phyloP scores from a whole-genome alignment of 768 basidiomycete species.

The Rhizopogon vesiculosus region DNA sequence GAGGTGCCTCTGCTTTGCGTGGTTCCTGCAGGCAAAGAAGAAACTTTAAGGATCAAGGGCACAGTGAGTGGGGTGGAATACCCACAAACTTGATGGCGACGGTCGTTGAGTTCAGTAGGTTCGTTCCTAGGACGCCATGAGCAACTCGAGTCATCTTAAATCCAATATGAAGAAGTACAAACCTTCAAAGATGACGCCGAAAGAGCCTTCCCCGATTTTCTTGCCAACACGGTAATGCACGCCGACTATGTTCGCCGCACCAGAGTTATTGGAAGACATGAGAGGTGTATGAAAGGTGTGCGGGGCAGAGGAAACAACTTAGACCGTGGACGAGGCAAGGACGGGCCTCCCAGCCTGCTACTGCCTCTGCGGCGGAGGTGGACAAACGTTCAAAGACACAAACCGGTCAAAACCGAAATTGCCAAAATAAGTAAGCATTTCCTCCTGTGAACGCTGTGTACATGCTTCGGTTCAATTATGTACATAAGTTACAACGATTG shows the following conservation, averaged over 20 bases:
- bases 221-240: constrained; percentile 97
- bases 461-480: not conserved
- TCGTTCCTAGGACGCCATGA: constrained; percentile 64
- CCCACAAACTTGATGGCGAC: constrained; percentile 99
- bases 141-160: not conserved
- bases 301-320: constrained; percentile 9
- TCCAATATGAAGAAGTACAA: constrained; percentile 2
- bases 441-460: not conserved
- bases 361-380: constrained; percentile 25
- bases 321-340: constrained; percentile 3
- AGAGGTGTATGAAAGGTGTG: constrained; percentile 21
- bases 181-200: constrained; percentile 96
- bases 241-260: constrained; percentile 79
- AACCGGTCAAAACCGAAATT: constrained; percentile 25
- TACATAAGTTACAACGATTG: too few relatives aligned
- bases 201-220: constrained; percentile 99
- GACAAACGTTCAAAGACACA: constrained; percentile 17
- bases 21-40: constrained; percentile 57
- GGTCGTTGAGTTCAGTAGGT: constrained; percentile 95
- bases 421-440: constrained; percentile 5
- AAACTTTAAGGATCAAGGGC: constrained; percentile 3
- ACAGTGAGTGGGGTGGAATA: constrained; percentile 14
- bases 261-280: constrained; percentile 55
- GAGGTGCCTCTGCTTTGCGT: constrained; percentile 93
- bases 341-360: constrained; percentile 18